Base-by-base conservation (phyloP, 2,329 filamentous ascomycete genomes). In the Hypoxylon sp. region DNA sequence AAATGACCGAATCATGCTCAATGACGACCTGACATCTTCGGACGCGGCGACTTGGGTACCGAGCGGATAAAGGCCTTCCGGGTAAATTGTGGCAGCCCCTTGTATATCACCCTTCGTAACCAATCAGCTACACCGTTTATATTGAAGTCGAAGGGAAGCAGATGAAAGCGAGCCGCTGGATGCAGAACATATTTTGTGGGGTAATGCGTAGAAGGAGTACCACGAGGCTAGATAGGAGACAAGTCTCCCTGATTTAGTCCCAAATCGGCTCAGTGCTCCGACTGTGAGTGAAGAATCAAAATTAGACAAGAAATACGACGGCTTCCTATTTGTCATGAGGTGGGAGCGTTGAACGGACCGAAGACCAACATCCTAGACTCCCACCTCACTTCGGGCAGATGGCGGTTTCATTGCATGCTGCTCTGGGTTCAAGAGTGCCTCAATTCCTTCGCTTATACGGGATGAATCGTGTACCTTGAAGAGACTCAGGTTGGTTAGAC, bases 21-120 rank as follows among this genome's bases (percentile, higher is more conserved):
- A 61, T 67, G 65, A 70, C 58, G 63, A 69, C 65, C 55, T 58
- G 39, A 65, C 62, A 57, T 62, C 21, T 67, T 67, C 57, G 39
- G 65, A 63, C 53, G 59, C 68, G 68, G 65, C 53, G 61, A 60
- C 37, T 57, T 54, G 60, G 61, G 55, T 67, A 68, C 70, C 70
- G 70, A 70, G 68, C 65, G 70, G 68, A 21, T 70, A 70, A 70
- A 72, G 51, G 32, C 15, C 46, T 35, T 47, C 53, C 62, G 70
- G 70, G 35, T 72, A 68, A 72, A 68, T 39, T 37, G 29, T 8
- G 17, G 11, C 27, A 42, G 44, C 51, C 39, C 51, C 56, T 32
- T 24, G 46, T 46, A 63, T 50, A 51, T 11, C 24, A 35, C 37
- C 17, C 5, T 17, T 37, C 24, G 10, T 10, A 21, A n/a, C 69